Base-by-base conservation (phyloP, 805 yeast species). In the Brettanomyces sp. region DNA sequence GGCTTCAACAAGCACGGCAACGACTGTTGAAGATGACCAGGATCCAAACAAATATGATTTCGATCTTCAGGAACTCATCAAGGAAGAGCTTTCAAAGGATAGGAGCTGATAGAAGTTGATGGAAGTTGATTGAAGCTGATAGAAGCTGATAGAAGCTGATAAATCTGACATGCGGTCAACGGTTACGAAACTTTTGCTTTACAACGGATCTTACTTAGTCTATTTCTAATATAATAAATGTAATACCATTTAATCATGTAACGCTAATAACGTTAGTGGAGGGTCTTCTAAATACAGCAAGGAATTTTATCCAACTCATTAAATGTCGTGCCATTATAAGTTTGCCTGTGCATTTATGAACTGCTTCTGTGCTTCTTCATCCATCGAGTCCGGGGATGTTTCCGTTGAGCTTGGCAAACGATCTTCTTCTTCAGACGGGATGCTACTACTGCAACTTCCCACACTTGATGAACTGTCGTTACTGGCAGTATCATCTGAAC, bases 21-120 rank as follows among this genome's bases (percentile, higher is more conserved):
- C 41, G 7, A 18, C 14, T n/a, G 22, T 18, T 8, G 37, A n/a
- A 7, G 42, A n/a, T 8, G 56, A 56, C 43, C 47, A 55, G 3
- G 70, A 73, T 52, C 77, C 77, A 6, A 67, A 70, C 50, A 56
- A 51, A 2, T 74, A 62, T 56, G 79, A 74, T 52, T 74, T 65
- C 48, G 76, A 73, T 49, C 52, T 74, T 25, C 70, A 74, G 49
- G 77, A 73, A 12, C 58, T 74, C 43, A 73, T 74, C 28, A 55
- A 62, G 21, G 64, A 66, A 39, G 69, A 66, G 45, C 46, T 53
- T 11, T 53, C 45, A 22, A 54, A 52, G 4, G 69, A 65, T 36
- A 45, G 37, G 28, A 43, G 22, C 3, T 13, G 21, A 21, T 18
- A 2, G 18, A 18, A 18, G 22, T 14, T 13, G 21, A 21, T 18